These are phyloP conservation scores for Trypanosoma scelopori DNA, from an alignment of 208 protist genomes.

Conservation along the genomic window DNA sequence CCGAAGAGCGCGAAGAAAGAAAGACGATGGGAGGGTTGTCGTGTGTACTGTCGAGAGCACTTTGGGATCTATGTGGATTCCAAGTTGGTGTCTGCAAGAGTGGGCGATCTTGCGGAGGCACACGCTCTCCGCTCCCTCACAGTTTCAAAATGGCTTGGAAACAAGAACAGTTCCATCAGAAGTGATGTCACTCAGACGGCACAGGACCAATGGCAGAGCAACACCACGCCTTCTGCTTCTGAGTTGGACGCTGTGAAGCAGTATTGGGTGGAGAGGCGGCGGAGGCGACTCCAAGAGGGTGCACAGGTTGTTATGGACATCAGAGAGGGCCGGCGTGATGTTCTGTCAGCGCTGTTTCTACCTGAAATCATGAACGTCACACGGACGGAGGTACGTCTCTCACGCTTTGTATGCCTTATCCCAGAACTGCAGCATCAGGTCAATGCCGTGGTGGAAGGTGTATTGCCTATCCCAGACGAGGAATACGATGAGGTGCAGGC, in stretches of 20 bases:
- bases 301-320: constrained; percentile 43
- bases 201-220: neutral
- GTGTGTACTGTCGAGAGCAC: constrained; percentile 65
- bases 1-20: neutral
- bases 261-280: constrained; percentile 66
- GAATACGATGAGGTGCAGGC: constrained; percentile 79
- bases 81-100: constrained; percentile 32
- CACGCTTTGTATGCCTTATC: constrained; percentile 71
- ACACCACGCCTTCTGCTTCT: neutral
- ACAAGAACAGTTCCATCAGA: too few relatives aligned
- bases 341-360: constrained; percentile 51
- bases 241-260: constrained; percentile 37
- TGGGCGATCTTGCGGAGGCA: constrained; percentile 44
- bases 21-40: constrained; percentile 49
- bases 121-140: constrained; percentile 27
- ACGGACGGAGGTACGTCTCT: constrained; percentile 54
- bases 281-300: constrained; percentile 36
- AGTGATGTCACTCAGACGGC: neutral
- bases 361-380: constrained; percentile 75
- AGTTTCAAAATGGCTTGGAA: neutral
- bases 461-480: constrained; percentile 70
- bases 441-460: constrained; percentile 55
- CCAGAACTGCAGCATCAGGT: constrained; percentile 80
- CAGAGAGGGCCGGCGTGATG: constrained; percentile 34
- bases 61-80: constrained; percentile 37